These are phyloP conservation scores for Boletus subparvulus DNA, from an alignment of 768 basidiomycete species.

Conservation along the genomic window DNA sequence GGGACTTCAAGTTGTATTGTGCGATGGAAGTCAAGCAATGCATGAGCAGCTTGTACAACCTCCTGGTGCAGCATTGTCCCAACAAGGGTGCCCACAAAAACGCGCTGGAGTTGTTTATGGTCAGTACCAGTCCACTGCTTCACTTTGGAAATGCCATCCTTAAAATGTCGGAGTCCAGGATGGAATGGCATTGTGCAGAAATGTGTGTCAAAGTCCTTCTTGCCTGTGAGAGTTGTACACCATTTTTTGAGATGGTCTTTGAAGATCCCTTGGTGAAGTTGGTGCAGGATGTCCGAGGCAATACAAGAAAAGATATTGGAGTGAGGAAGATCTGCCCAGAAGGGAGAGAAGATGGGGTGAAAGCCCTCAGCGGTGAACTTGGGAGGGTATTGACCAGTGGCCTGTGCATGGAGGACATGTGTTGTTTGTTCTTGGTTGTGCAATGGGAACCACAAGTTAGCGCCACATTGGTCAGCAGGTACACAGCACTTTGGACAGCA, in stretches of 20 bases:
- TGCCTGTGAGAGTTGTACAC: neutral
- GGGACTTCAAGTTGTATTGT: neutral
- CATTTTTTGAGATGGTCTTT: slow-evolving; percentile 1
- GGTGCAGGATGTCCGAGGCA: neutral
- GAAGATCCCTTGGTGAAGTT: neutral
- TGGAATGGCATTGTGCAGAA: neutral
- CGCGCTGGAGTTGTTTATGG: neutral
- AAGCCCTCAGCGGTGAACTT: neutral
- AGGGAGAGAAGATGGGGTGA: neutral
- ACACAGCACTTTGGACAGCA: no score
- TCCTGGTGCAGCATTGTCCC: neutral
- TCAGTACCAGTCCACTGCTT: neutral
- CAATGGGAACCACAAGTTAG: neutral
- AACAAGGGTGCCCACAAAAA: neutral
- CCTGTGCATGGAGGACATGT: neutral
- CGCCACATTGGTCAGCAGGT: neutral
- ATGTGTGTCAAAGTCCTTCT: neutral
- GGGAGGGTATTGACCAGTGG: neutral
- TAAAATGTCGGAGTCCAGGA: neutral
- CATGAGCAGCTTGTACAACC: neutral
- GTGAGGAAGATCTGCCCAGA: neutral
- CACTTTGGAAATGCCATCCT: neutral
- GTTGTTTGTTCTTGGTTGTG: neutral
- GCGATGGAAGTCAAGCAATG: neutral
- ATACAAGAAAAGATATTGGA: neutral